These are phyloP conservation scores for Fusarium chlamydosporum DNA, from an alignment of 2,329 filamentous ascomycete species.

Conservation along the genomic window DNA sequence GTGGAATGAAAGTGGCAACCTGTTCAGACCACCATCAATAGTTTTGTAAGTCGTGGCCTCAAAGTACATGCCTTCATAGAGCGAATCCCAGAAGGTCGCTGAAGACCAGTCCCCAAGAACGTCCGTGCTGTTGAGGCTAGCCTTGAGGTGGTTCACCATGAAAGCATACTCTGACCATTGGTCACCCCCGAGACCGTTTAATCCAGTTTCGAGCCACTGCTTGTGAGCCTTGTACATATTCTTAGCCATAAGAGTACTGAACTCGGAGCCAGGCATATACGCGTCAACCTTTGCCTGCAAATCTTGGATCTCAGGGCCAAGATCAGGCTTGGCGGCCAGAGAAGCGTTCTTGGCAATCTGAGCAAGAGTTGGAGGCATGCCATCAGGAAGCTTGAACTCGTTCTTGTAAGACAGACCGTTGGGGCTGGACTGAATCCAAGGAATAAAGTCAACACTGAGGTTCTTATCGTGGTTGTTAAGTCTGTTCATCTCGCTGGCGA, in stretches of 20 bases:
- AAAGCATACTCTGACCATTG: constrained; percentile 23
- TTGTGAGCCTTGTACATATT: constrained; percentile 31
- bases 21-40: constrained; percentile 3
- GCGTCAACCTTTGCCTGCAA: neutral
- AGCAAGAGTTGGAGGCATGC: neutral
- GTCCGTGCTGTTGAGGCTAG: constrained; percentile 12
- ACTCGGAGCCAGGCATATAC: neutral
- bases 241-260: constrained; percentile 24
- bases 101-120: constrained; percentile 7
- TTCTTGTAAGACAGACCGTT: constrained; percentile 20
- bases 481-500: constrained; percentile 21
- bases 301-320: neutral
- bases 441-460: constrained; percentile 20
- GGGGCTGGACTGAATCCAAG: neutral
- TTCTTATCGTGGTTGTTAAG: constrained; percentile 20
- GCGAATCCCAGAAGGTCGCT: neutral
- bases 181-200: constrained; percentile 10
- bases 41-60: constrained; percentile 18
- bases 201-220: constrained; percentile 20
- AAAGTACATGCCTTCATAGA: constrained; percentile 13
- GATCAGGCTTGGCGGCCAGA: neutral
- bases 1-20: neutral
- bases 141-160: constrained; percentile 27
- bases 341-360: constrained; percentile 4
- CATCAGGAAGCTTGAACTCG: constrained; percentile 14